A percentile compares a stretch with the other conserved stretches of the same genome.
Conservation (phyloP, 1,284 basidiomycete species). For the Tilletia horrida region DNA sequence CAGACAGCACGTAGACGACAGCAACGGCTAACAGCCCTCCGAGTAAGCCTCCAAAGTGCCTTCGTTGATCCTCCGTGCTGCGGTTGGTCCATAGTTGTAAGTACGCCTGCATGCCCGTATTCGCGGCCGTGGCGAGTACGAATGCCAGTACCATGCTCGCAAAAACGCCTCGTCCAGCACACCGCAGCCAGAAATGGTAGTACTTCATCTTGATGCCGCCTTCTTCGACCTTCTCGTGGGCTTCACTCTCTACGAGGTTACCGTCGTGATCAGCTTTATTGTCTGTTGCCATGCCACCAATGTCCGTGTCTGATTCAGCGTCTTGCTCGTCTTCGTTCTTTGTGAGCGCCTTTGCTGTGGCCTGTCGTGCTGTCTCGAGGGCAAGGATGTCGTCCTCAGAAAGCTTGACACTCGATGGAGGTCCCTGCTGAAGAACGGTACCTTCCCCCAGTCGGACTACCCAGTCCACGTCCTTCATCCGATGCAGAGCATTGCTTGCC, state of each 20-base stretch:
- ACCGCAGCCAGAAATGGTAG: background rate
- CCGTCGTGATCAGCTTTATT: background rate
- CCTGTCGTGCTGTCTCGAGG: constrained; percentile 5
- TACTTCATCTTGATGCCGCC: background rate
- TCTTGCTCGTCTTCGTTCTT: background rate
- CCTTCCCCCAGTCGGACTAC: constrained; percentile 7
- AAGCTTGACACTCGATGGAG: background rate
- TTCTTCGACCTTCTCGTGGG: background rate
- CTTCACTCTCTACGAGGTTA: background rate
- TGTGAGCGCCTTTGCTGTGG: background rate
- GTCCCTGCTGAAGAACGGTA: background rate
- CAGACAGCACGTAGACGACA: background rate
- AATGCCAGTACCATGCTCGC: background rate
- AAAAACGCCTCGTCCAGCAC: background rate
- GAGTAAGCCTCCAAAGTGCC: constrained; percentile 24
- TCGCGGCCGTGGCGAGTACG: background rate
- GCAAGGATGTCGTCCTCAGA: background rate
- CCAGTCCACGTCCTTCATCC: constrained; percentile 12
- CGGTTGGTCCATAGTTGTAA: constrained; percentile 5
- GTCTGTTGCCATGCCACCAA: background rate
- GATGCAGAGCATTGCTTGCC: constrained; percentile 11
- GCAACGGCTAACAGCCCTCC: constrained; percentile 20
- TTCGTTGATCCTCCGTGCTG: background rate
- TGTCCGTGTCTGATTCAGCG: background rate
- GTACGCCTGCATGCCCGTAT: background rate